Base-by-base conservation (phyloP, 106 monocot genomes). In the Chionographis japonica region DNA sequence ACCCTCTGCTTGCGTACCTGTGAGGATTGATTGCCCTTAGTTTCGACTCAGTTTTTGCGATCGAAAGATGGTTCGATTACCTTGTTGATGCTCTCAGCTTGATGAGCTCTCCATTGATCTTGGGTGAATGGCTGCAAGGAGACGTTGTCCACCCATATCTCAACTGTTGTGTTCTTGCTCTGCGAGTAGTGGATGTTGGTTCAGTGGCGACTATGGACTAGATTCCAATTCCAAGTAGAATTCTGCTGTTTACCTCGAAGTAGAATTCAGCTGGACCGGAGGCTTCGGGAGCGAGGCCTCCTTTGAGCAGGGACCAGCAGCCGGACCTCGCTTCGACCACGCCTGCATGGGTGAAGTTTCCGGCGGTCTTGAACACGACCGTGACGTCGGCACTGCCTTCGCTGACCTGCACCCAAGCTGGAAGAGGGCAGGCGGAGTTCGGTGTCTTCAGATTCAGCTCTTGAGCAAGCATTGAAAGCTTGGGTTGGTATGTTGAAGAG, bases 231-330 rank as follows among this genome's bases (percentile, higher is more conserved):
- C 5, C 5, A 46, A 6, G 8, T 46, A 46, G 9, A 46, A 10
- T 5, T 46, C 46, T 6, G 46, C 46, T 46, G 41, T 8, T 50
- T 68, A 86, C 88, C 86, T 91, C 81, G 38, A 95, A 95, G 58
- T 68, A 86, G 40, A 94, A 64, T 52, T 83, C 75, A 4, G 83
- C 77, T 8, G 81, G 70, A 2, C 83, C 86, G 27, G 88, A 72
- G 3, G 52, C 37, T 36, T 79, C 51, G 3, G 77, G 78, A 13
- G 91, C 70, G 52, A 94, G 66, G 2, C 90, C 90, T 74, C 94
- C 94, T 81, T 94, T 94, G 50, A 94, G 80, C 87, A 94, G 79
- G 40, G 87, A 83, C 91, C 91, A 95, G 53, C 94, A 94, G 1
- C 87, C 84, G 4, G 73, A 75, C 13, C 66, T 79, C 2, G 87